Base-by-base conservation (phyloP, 2,329 filamentous ascomycete genomes). In the Colletotrichum brevisporum region DNA sequence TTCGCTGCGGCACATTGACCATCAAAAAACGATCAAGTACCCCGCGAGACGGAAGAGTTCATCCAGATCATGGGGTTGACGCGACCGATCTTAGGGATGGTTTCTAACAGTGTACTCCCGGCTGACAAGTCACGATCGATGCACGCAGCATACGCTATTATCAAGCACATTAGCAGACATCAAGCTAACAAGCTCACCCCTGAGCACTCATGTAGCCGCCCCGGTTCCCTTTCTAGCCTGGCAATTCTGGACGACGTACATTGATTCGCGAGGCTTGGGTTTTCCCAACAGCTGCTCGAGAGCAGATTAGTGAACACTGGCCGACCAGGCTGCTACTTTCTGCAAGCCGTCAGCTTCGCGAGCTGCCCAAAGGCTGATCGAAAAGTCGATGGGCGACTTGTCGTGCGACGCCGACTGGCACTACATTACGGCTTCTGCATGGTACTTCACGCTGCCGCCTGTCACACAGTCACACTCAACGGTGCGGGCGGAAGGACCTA, bases 381-480 rank as follows among this genome's bases (percentile, higher is more conserved):
- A 36, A 31, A 36, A 31, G 41, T 55, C 31, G 24, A 65, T 41
- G 59, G 26, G 43, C 27, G 26, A 31, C 24, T 41, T 6, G 13
- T 26, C 50, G 54, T 51, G 55, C 36, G 18, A 65, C 55, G 31
- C 41, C 48, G 26, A n/a, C n/a, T 24, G 43, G 27, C 48, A 43
- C 54, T 27, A 26, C 27, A 16, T 57, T 12, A 12, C 31, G 31
- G 31, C 31, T 36, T 63, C 39, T 57, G 41, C 31, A 21, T 57
- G 15, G 31, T 48, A 54, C 48, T 39, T 18, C 9, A 65, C 12
- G 41, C 24, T 52, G 31, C 31, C 61, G 26, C 53, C 27, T 39
- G 43, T 65, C 41, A n/a, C 54, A 69, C 61, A 53, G 43, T 31
- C 51, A 60, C 43, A 60, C 52, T 50, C 57, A 18, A 57, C 13